These are phyloP conservation scores for Suillus tomentosus DNA, from an alignment of 768 basidiomycete genomes.

Conservation along the genomic window DNA sequence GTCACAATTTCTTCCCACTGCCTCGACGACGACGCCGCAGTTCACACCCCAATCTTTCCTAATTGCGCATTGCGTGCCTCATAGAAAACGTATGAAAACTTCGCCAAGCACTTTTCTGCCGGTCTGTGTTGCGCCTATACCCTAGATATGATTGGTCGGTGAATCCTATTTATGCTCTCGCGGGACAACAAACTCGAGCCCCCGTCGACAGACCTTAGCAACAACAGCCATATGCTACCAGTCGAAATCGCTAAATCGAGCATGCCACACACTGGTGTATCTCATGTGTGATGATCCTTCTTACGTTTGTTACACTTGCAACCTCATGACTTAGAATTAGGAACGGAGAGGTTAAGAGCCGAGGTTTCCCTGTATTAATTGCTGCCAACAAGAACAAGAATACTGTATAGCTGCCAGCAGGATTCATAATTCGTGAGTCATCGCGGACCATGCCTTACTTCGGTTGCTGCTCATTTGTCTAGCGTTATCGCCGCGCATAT, in stretches of 20 bases:
- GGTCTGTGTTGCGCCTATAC: neutral
- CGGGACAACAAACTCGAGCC: neutral
- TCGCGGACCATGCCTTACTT: neutral
- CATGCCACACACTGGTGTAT: neutral
- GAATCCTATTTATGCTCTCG: neutral
- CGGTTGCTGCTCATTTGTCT: neutral
- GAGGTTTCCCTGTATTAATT: neutral
- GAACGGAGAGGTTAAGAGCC: neutral
- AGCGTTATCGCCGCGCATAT: conserved; percentile 30
- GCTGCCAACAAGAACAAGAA: neutral
- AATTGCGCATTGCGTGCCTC: too few relatives aligned
- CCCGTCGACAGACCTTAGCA: neutral
- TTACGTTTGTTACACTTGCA: neutral
- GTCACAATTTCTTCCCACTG: too few relatives aligned
- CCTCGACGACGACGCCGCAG: too few relatives aligned
- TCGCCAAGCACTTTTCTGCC: too few relatives aligned
- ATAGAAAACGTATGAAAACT: neutral
- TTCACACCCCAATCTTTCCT: too few relatives aligned
- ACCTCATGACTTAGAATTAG: neutral
- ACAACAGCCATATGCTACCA: neutral
- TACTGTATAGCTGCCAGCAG: neutral
- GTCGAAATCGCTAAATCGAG: neutral
- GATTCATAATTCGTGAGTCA: neutral
- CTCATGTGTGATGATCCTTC: neutral
- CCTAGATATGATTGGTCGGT: neutral